Evolutionary conservation across 192 early-diverging fungal genomes (phyloP), one percentile per base, ranked within the genome.

Genomic region (Backusella tarrabulga): DNA sequence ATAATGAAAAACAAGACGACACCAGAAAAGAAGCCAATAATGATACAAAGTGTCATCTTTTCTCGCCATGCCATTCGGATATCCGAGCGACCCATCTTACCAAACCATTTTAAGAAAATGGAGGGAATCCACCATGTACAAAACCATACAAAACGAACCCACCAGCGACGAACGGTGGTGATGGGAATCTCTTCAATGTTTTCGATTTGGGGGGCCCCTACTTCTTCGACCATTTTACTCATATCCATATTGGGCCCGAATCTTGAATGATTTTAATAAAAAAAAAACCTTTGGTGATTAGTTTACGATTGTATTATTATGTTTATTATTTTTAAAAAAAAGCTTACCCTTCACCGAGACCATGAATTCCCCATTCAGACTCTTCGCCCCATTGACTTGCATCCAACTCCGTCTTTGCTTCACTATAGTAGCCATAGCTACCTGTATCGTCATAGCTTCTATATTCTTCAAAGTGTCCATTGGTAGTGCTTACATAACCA

Each of bases 41-140:
- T 78, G 56, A 97, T 79, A 81, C 95, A 96, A 14, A 99, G 87
- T 8, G 92, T 87, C 1, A 93, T 86, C 84, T 98, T 98, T 83
- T 98, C 97, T 66, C 97, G 90, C 96, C 95, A 98, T 14, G 97
- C 97, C 95, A 97, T 97, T 69, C 89, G 94, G 46, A 98, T 88
- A 84, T 98, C 96, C 60, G 92, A 89, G 41, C 96, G 92, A 83
- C 93, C 93, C 94, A 97, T 94, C 72, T 88, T 87, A 67, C 91
- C 95, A 76, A 92, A 87, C 34, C 73, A 79, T 0, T 76, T 67
- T 29, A 95, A 81, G 56, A 86, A 87, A 32, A 80, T 86, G 15
- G 88, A 86, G 0, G 91, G 92, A 36, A 94, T 89, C 92, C 93
- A 95, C 90, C 93, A 97, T 7, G 96, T 97, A 81, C 95, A 87